These are phyloP conservation scores for Leishmania aethiopica DNA, from an alignment of 208 protist genomes.

Conservation along the genomic window DNA sequence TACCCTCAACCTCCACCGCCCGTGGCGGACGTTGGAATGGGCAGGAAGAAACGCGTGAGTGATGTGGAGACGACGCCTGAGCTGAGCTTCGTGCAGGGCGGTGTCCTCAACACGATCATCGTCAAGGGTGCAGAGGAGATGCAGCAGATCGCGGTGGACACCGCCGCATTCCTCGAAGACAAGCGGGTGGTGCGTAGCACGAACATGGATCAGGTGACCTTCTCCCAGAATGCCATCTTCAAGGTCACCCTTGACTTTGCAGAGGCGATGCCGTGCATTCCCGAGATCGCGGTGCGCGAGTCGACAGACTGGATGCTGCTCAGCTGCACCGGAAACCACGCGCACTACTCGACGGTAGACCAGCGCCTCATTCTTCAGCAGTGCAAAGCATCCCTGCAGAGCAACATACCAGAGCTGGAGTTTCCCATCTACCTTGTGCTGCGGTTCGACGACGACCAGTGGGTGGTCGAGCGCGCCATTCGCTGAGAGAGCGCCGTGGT, in stretches of 20 bases:
- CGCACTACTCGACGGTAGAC: constrained; percentile 80
- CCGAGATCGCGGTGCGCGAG: constrained; percentile 80
- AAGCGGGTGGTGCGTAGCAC: constrained; percentile 47
- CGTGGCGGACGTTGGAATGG: constrained; percentile 25
- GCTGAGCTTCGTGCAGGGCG: constrained; percentile 59
- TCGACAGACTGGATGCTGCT: constrained; percentile 82
- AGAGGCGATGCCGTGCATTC: constrained; percentile 57
- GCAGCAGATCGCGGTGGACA: constrained; percentile 38
- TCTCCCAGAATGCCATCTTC: constrained; percentile 58
- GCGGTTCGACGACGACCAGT: constrained; percentile 51
- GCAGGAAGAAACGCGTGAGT: constrained; percentile 37
- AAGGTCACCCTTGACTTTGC: constrained; percentile 78
- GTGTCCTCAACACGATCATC: constrained; percentile 70
- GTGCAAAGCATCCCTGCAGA: constrained; percentile 65
- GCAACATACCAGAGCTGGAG: constrained; percentile 56
- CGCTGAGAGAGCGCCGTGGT: constrained; percentile 21
- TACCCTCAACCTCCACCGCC: not conserved
- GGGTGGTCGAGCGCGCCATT: constrained; percentile 69
- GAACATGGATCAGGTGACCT: constrained; percentile 75
- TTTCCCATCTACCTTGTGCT: constrained; percentile 65
- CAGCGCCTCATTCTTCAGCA: constrained; percentile 73
- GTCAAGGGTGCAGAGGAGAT: constrained; percentile 41
- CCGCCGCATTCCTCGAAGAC: constrained; percentile 58
- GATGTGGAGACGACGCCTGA: constrained; percentile 59
- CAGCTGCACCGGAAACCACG: constrained; percentile 54